Base-by-base conservation (phyloP, 257 asterid genomes). In the Phtheirospermum japonicum region DNA sequence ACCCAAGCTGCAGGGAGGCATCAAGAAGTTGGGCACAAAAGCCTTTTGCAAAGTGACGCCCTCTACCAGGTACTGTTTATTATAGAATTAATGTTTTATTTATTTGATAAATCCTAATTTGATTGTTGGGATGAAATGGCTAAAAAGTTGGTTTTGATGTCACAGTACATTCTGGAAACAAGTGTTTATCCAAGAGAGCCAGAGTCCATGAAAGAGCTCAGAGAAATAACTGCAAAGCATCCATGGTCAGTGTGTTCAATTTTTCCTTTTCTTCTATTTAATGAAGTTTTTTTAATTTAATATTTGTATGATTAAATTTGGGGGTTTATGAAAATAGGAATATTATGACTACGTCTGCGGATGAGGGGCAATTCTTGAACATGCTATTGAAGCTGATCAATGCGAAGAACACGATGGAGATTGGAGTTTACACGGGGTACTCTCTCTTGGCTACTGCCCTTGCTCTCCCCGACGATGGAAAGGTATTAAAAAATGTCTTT, bases 381-480 rank as follows among this genome's bases (percentile, higher is more conserved):
- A 23, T 23, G 28, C 3, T 23, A 23, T 23, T 23, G 28, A 23
- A 23, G 28, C 28, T 1, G 28, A 84, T 89, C 68, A 89, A 89
- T 50, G 96, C 96, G 13, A 89, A 84, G 61, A 89, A 86, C 81
- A 89, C 97, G 2, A 89, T 89, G 95, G 97, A 89, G 65, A 89
- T 89, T 40, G 97, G 97, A 5, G 97, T 89, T 48, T 89, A 84
- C 74, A 89, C 97, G 1, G 97, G 97, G n/a, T 86, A 86, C 68
- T 89, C 97, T 12, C 94, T 23, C 2, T 23, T 23, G 28, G 28
- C 28, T 23, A 23, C 3, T 0, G 97, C 95, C 36, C 95, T 89
- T 42, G 94, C 95, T 8, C 83, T 89, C 55, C 95, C 97, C 0
- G 63, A 84, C 1, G 94, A 89, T 57, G 97, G 97, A 33, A 86